Conservation (phyloP, 768 basidiomycete species). For the Mycena capillaripes region DNA sequence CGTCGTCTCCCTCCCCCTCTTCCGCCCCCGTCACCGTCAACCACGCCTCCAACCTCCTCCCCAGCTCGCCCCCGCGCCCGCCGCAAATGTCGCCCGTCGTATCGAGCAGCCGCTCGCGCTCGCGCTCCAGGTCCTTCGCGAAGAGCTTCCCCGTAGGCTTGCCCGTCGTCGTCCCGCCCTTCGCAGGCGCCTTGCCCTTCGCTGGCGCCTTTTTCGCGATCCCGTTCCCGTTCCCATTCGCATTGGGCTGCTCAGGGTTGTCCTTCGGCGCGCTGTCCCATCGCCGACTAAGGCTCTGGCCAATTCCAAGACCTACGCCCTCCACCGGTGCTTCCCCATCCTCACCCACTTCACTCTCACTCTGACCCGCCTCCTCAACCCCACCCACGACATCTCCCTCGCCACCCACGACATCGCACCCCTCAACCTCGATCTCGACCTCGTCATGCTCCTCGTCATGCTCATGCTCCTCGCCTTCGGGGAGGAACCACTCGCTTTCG, state of each 20-base stretch:
- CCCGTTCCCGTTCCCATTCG: too few relatives aligned
- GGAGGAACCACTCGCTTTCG: conserved; percentile 77
- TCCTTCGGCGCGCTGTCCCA: conserved; percentile 9
- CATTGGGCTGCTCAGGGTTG: too few relatives aligned
- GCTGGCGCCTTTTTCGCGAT: conserved; percentile 15
- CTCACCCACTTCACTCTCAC: neutral
- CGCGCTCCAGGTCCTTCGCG: conserved; percentile 63
- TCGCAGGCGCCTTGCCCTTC: neutral
- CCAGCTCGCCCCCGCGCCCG: conserved; percentile 84
- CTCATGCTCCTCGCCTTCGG: conserved; percentile 13
- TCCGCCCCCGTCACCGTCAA: conserved; percentile 59
- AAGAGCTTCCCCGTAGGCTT: conserved; percentile 63
- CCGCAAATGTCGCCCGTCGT: conserved; percentile 84
- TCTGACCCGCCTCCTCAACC: neutral
- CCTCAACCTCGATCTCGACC: neutral
- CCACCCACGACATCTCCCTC: neutral
- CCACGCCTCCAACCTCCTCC: conserved; percentile 83
- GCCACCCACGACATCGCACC: neutral
- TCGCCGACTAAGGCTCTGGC: conserved; percentile 31
- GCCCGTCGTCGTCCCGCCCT: conserved; percentile 44
- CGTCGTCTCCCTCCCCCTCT: conserved; percentile 8
- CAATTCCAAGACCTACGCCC: neutral
- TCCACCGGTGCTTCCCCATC: neutral
- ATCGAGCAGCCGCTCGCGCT: conserved; percentile 79
- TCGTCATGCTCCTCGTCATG: neutral